Base-by-base conservation (phyloP, 176 grass and related monocot species). In the Areca catechu region DNA sequence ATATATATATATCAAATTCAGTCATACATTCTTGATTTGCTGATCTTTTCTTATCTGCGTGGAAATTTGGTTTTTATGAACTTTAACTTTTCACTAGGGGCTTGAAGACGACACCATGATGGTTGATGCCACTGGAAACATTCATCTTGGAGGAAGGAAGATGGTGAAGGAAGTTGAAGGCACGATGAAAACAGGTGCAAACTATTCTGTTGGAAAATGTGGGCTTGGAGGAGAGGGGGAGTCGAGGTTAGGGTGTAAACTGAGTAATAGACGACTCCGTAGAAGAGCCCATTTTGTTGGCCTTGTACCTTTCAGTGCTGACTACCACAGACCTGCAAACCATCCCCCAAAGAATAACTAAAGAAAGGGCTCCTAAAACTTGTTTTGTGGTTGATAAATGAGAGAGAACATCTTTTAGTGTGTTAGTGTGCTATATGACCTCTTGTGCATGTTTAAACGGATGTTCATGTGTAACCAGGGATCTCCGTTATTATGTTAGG, bases 321-420 rank as follows among this genome's bases (percentile, higher is more conserved):
- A 95, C 79, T 90, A 95, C 57, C 7, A 5, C 63, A 19, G 15
- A 60, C 68, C 80, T 5, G 22, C 4, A 56, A 73, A 73, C 19
- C 91, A 95, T 53, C 73, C 74, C 51, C 82, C 86, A 62, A 90
- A 78, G 76, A 89, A 95, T 79, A 95, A 95, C 73, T 90, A 84
- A 61, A 60, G 52, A 3, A 60, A 72, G 72, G 62, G 79, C 62
- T 68, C 57, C 70, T 43, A 10, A 21, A 52, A 61, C 49, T 60
- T 73, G 23, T 58, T 29, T 69, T 9, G 27, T 29, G 27, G 27
- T 6, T 43, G 34, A 43, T 2, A 5, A 14, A 43, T 43, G 10
- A 43, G 34, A 43, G 34, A 43, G 6, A 43, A 43, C 34, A 9
- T 43, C 34, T 43, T 43, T 43, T 43, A 43, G 10, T 14, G 34